Base-by-base conservation (phyloP, 192 early-diverging fungal species). In the Diversispora epigaea region DNA sequence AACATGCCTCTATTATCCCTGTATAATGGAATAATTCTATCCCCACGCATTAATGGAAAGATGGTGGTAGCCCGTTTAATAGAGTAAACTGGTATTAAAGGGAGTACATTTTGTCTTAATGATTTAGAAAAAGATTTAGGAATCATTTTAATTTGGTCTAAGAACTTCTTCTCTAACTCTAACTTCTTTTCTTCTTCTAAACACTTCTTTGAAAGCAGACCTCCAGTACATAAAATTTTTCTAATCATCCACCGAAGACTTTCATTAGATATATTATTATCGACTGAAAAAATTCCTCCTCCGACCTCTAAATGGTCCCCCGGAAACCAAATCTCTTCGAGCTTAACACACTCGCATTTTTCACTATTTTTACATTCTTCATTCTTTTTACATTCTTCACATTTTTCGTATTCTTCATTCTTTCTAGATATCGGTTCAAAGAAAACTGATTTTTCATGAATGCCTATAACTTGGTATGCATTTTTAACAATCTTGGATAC, bases 401-500 rank as follows among this genome's bases (percentile, higher is more conserved):
- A 49, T 3, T 49, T 49, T 49, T 14, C 47, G 3, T 11, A 49
- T 2, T 32, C 9, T 12, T 61, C 25, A 40, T 22, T 25, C 8
- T 32, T 61, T 61, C 21, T 19, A 61, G 10, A 22, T 61, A 61
- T 40, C 12, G 58, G 58, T 25, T 61, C 58, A 15, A 61, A 61
- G 32, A 40, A 61, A 61, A 10, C n/a, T 4, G 58, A 11, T 8
- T 4, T 39, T 61, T 61, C 58, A 40, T 61, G 58, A 61, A 61
- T 61, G 11, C 21, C 11, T 11, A 40, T 32, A 19, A 22, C 58
- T 40, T 61, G 58, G 25, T 11, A 61, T 66, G 50, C 76, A 32
- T 71, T 65, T 63, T 77, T 71, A 55, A 77, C 77, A 1, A 67
- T 56, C 17, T 19, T 0, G 21, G 77, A 65, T 17, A 77, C 40